A percentile compares a stretch with the other conserved stretches of the same genome.
Evolutionary conservation across 192 early-diverging fungal genomes (phyloP).

Genomic region (Coemansia sp.): DNA sequence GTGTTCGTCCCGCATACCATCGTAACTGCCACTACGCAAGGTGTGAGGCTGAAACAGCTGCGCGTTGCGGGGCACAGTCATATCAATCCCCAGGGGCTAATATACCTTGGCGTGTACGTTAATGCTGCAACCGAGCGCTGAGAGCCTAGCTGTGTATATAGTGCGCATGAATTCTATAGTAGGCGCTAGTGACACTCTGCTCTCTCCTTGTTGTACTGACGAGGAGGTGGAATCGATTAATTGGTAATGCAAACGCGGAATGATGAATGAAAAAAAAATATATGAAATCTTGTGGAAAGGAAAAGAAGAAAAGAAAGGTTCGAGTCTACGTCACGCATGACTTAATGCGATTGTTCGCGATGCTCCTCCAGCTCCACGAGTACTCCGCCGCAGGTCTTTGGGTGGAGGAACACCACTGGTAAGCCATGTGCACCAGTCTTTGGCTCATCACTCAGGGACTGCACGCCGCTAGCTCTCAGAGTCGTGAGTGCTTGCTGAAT

Average conservation of each 20-base stretch:
- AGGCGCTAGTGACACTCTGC: not conserved
- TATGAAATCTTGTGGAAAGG: not conserved
- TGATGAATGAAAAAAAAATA: not conserved
- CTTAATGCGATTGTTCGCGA: not conserved
- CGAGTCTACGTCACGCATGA: constrained; percentile 2
- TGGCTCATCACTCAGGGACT: constrained; percentile 69
- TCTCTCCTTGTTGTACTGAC: not conserved
- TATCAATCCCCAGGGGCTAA: not conserved
- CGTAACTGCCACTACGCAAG: not conserved
- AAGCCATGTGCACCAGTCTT: constrained; percentile 84
- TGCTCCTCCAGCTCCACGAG: constrained; percentile 74
- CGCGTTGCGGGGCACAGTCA: not conserved
- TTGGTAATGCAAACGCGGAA: not conserved
- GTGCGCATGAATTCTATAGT: not conserved
- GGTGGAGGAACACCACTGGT: constrained; percentile 81
- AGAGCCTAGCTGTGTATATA: not conserved
- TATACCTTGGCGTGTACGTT: not conserved
- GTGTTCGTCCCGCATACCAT: not conserved
- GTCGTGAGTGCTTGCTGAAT: constrained; percentile 68
- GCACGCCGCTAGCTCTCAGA: constrained; percentile 64
- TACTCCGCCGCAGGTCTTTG: constrained; percentile 82
- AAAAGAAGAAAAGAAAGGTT: not conserved
- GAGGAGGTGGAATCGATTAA: not conserved
- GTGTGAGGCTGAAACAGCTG: not conserved
- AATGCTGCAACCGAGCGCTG: not conserved